Evolutionary conservation across 108 stramenopile species (phyloP).

Genomic region (Bacterosira constricta): DNA sequence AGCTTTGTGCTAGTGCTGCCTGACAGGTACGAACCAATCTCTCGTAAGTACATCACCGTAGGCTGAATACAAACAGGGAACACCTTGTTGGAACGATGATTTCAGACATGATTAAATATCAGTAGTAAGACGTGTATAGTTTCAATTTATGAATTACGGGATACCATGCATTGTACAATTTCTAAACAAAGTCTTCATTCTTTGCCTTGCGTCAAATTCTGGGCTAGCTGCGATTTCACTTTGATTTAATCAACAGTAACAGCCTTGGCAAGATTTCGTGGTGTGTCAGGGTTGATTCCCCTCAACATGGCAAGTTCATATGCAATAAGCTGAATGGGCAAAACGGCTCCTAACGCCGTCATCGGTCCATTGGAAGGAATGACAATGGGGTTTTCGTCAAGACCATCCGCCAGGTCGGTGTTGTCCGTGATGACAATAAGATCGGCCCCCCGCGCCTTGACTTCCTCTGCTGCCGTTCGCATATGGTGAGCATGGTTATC

Average conservation of each 20-base stretch:
- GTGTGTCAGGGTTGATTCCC: slow-evolving; percentile 98
- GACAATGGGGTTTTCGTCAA: slow-evolving; percentile 91
- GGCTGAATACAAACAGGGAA: no score
- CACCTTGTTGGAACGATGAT: no score
- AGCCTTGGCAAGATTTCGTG: slow-evolving; percentile 99
- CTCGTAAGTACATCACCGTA: no score
- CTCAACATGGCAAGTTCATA: slow-evolving; percentile 97
- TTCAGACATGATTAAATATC: no score
- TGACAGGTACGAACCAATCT: no score
- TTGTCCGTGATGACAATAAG: slow-evolving; percentile 78
- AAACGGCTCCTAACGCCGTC: slow-evolving; percentile 93
- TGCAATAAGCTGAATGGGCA: slow-evolving; percentile 96
- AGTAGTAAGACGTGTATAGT: no score
- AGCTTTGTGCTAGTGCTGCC: no score
- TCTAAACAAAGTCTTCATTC: no score
- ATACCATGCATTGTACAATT: no score
- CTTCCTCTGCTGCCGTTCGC: slow-evolving; percentile 93
- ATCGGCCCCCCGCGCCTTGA: slow-evolving; percentile 96
- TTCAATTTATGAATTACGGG: no score
- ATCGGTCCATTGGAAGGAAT: slow-evolving; percentile 95
- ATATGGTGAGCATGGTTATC: slow-evolving; percentile 96
- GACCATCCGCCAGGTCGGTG: slow-evolving; percentile 87
- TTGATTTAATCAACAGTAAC: slow-evolving; percentile 98
- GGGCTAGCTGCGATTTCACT: no score
- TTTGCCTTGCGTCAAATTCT: no score